Base-by-base conservation (phyloP, 2,329 filamentous ascomycete species). In the Rasamsonia emersonii region DNA sequence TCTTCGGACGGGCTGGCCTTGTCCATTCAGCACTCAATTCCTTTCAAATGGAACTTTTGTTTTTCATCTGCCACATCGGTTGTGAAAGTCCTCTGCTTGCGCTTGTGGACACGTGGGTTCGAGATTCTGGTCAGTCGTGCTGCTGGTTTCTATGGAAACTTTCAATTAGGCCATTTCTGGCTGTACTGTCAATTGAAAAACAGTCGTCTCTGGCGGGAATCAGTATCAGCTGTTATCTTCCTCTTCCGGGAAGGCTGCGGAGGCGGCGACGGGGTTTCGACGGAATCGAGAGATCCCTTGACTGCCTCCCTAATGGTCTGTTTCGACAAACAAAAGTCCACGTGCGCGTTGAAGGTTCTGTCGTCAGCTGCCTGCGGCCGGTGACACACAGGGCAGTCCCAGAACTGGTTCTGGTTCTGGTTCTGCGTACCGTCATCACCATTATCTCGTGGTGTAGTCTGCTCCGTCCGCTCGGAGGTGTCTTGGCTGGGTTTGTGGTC, bases 311-410 rank as follows among this genome's bases (percentile, higher is more conserved):
- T 80, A 46, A 98, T 96, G 0, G 86, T 84, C 49, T 83, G 77
- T 34, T 79, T 71, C 1, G 88, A 95, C 2, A 98, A 70, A 54
- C 91, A 98, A 6, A 82, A 73, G 54, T 98, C 91, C 31, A 98
- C 86, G 50, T 98, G 91, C 35, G 82, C 75, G 45, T 98, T 98
- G 60, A 96, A 93, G 1, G 62, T 64, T 27, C 70, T 70, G 53
- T 95, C 86, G 30, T 89, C 71, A 0, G 86, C 74, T 1, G 66
- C 50, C 49, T 95, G 88, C 0, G 84, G 79, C 10, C 79, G 68
- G n/a, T 65, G 62, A 55, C 91, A 98, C 26, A 96, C 83, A 0
- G 91, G 91, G 55, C 91, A 98, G 21, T 80, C 71, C 88, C 88
- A 96, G 55, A 67, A 69, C 28, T 76, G 65, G 32, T 71, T 50